Base-by-base conservation (phyloP, 495 filamentous ascomycete genomes). In the Penicillium cinerascens region DNA sequence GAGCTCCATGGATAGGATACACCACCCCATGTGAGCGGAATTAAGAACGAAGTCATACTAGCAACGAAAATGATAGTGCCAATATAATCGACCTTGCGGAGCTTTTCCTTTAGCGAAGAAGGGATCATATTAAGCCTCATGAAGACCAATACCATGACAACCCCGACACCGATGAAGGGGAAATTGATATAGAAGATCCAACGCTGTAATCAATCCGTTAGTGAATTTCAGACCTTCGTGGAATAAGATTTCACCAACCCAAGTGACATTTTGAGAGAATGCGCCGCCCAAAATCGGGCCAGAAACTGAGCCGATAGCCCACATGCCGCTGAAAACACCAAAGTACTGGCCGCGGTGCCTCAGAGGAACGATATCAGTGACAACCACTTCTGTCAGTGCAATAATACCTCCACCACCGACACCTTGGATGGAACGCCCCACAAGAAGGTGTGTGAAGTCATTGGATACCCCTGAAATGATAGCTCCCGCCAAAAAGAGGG, bases 21-120 rank as follows among this genome's bases (percentile, higher is more conserved):
- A 17, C 70, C 69, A 33, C 70, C 74, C 73, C 71, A 75, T 11
- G 73, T 64, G n/a, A 77, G 54, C 0, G 68, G 63, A 29, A 77
- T 63, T 7, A 75, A 43, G 2, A 29, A 10, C n/a, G 45, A 48
- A 21, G 35, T 33, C 35, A 33, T 38, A 7, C 4, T 8, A 48
- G 33, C 20, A 39, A 17, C 18, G 26, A 25, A 1, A 15, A 26
- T 3, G 3, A 26, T 26, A 4, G 25, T 33, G 17, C 75, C 75
- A 17, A 71, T 44, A 67, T 70, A 78, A 51, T 75, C 59, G 2
- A 65, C 21, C 3, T 40, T n/a, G n/a, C 11, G 20, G 15, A 74
- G 20, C 64, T 59, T 41, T 57, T 58, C 9, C 54, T 26, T 44
- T 5, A 56, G 35, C 35, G 54, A 36, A n/a, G 18, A 27, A 2